Evolutionary conservation across 345 rosid genomes (phyloP), one percentile per base, ranked within the genome.

Genomic region (Acer yangbiense): DNA sequence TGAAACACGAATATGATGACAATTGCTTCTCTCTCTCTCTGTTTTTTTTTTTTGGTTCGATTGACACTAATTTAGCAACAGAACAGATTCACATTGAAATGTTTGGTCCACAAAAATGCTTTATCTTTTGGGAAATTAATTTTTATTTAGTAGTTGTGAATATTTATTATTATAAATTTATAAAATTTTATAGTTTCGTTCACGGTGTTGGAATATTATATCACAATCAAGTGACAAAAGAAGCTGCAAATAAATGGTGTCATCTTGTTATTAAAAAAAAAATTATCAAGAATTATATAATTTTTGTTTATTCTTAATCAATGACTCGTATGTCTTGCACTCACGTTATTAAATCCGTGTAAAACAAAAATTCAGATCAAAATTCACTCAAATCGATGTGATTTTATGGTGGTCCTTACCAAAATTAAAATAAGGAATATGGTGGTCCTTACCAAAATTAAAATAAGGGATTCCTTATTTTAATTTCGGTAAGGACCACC

Each of bases 81-180:
- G 72, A 75, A 80, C 60, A 64, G 41, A 65, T 71, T 80, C 78
- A 67, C 14, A 13, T 14, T 29, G 3, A 50, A 71, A 65, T 63
- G 20, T n/a, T 29, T 41, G 14, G 7, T n/a, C 29, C 18, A 20
- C 21, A 35, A 27, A 10, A 54, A 65, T 13, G 4, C 0, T 62
- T 6, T 18, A 68, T 74, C 23, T 32, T 74, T 39, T 13, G 7
- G 16, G 27, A 8, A 14, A n/a, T 65, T 52, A 17, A 21, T 48
- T 35, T 62, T 7, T 50, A 3, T 16, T 48, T 18, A 23, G 39
- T 12, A 23, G 12, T 7, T 23, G 16, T 21, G 39, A 18, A 68
- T 57, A 17, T 14, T 18, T 41, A 16, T 16, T 50, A 7, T 8
- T 32, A 23, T 70, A 23, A 27, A 3, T 0, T 16, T 3, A 70